Percentiles rank a stretch among this genome's conserved stretches.
phyloP scores from a whole-genome alignment of 2,329 filamentous ascomycete species.

The Colletotrichum filicis region DNA sequence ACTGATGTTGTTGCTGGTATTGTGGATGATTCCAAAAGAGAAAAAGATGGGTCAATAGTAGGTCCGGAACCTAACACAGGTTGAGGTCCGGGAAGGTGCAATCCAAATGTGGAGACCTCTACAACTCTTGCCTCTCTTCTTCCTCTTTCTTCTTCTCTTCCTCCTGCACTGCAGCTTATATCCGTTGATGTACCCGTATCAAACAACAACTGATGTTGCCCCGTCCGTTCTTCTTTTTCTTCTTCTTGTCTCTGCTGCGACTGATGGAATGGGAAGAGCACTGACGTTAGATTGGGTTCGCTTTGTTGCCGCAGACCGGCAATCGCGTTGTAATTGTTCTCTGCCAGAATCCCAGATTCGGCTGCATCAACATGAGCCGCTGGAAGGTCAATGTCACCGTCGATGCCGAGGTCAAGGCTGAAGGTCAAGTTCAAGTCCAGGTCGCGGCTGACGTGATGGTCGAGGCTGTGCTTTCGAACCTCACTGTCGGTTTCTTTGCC shows the following conservation, averaged over 20 bases:
- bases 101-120: not conserved
- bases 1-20: not conserved
- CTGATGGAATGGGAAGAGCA: not conserved
- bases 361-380: not conserved
- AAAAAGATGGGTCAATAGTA: slow-evolving; percentile 1
- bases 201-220: not conserved
- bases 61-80: not conserved
- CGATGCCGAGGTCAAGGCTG: not conserved
- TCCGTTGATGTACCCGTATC: not conserved
- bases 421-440: not conserved
- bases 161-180: not conserved
- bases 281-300: slow-evolving; percentile 9
- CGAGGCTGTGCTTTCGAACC: not conserved
- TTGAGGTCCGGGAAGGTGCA: not conserved
- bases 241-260: not conserved
- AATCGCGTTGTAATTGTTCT: slow-evolving; percentile 10
- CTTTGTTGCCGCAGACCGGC: not conserved
- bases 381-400: not conserved
- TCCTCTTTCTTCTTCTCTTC: not conserved
- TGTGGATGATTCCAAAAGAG: not conserved
- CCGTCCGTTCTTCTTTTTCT: not conserved
- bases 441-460: not conserved
- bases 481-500: not conserved
- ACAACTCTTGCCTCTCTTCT: not conserved
- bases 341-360: slow-evolving; percentile 1